Percentiles rank a stretch among this genome's conserved stretches.
phyloP scores from a whole-genome alignment of 2,329 filamentous ascomycete genomes.

The Arthrobotrys conoides region DNA sequence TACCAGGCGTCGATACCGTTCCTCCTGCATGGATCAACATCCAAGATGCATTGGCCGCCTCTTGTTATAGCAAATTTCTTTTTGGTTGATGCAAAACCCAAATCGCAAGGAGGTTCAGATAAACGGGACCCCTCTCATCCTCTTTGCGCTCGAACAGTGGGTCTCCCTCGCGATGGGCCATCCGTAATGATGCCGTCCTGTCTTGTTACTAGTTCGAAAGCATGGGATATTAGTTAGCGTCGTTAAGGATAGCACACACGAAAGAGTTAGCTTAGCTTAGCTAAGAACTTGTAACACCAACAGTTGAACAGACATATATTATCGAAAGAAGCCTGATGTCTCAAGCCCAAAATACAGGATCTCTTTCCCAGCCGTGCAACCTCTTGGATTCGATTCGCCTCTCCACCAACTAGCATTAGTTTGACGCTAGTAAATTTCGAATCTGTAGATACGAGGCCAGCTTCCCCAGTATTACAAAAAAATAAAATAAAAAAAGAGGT shows the following conservation, averaged over 20 bases:
- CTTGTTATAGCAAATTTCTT: constrained; percentile 29
- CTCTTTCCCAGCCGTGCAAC: constrained; percentile 38
- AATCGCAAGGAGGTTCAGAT: constrained; percentile 31
- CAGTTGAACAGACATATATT: constrained; percentile 12
- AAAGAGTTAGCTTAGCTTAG: constrained; percentile 14
- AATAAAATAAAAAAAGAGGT: constrained; percentile 5
- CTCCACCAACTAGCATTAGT: constrained; percentile 11
- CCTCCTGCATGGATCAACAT: constrained; percentile 35
- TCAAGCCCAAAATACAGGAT: constrained; percentile 16
- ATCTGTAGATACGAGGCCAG: constrained; percentile 34
- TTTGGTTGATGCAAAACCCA: constrained; percentile 19
- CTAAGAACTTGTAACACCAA: constrained; percentile 29
- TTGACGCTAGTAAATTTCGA: constrained; percentile 27
- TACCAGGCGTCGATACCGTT: constrained; percentile 9
- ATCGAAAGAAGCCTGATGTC: constrained; percentile 35
- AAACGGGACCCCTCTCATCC: constrained; percentile 28
- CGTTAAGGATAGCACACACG: constrained; percentile 12
- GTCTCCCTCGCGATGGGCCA: constrained; percentile 13
- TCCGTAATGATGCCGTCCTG: constrained; percentile 24
- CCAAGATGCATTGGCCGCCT: constrained; percentile 30
- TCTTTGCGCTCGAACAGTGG: constrained; percentile 31
- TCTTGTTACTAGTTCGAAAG: constrained; percentile 10
- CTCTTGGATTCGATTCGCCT: constrained; percentile 11
- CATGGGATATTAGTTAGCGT: constrained; percentile 16
- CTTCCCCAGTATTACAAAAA: neutral